Percentiles rank a stretch among this genome's conserved stretches.
These are phyloP conservation scores for Acanthamoeba triangularis DNA, from an alignment of 208 protist genomes.

Conservation along the genomic window DNA sequence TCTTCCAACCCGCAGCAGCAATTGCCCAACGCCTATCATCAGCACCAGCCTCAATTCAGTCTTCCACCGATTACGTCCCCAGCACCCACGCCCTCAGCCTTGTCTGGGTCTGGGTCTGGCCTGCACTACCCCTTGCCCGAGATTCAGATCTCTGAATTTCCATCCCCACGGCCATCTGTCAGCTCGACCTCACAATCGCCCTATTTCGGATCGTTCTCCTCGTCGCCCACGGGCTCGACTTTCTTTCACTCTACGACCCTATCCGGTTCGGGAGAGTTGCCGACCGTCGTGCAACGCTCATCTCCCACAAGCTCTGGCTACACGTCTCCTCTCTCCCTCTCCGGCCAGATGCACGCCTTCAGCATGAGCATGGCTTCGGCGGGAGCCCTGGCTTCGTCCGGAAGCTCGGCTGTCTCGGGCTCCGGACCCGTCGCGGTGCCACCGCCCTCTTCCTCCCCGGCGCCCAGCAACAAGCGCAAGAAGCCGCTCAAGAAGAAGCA, in stretches of 20 bases:
- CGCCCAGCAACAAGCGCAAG: conserved; percentile 7
- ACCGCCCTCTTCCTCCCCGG: neutral
- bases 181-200: neutral
- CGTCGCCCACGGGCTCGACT: neutral
- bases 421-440: neutral
- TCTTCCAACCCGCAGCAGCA: neutral
- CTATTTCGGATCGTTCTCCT: conserved; percentile 4
- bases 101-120: neutral
- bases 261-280: neutral
- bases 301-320: neutral
- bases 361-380: neutral
- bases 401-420: neutral
- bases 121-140: neutral
- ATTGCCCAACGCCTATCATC: neutral
- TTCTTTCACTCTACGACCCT: neutral
- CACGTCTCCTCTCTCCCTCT: conserved; percentile 36
- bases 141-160: conserved; percentile 56
- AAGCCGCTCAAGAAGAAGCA: conserved; percentile 54
- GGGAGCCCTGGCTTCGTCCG: neutral
- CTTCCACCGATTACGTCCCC: neutral
- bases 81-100: neutral
- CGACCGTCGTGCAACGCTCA: neutral
- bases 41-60: neutral
- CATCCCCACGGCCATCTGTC: neutral
- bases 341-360: neutral